Evolutionary conservation across 768 basidiomycete genomes (phyloP).

Genomic region (Suillus bovinus): DNA sequence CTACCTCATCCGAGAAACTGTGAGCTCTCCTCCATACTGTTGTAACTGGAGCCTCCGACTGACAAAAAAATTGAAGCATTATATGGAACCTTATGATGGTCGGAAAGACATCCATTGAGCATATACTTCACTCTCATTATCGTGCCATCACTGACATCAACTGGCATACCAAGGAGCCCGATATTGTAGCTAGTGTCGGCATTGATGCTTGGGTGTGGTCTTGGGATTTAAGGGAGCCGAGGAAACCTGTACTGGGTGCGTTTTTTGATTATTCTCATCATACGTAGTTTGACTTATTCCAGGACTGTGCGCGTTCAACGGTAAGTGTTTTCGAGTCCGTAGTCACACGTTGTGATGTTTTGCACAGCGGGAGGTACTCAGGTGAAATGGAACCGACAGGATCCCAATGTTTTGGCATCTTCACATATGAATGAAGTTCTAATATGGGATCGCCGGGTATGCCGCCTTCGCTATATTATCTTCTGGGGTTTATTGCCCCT

Average conservation of each 20-base stretch:
- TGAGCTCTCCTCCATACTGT: constrained; percentile 34
- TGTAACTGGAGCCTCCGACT: neutral
- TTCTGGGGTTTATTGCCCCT: neutral
- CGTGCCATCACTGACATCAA: constrained; percentile 98
- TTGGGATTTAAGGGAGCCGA: constrained; percentile 81
- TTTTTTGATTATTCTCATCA: neutral
- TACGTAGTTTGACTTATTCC: constrained; percentile 4
- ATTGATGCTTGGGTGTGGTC: constrained; percentile 95
- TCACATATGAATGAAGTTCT: constrained; percentile 85
- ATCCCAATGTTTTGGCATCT: constrained; percentile 85
- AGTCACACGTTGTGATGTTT: neutral
- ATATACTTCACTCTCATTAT: constrained; percentile 86
- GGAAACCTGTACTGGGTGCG: constrained; percentile 70
- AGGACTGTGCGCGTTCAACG: constrained; percentile 62
- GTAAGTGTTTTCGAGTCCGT: constrained; percentile 28
- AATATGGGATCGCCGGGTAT: constrained; percentile 92
- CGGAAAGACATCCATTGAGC: constrained; percentile 79
- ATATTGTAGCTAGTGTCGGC: constrained; percentile 85
- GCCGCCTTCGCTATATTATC: constrained; percentile 23
- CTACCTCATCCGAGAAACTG: constrained; percentile 89
- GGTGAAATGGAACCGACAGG: constrained; percentile 94
- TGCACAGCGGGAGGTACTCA: constrained; percentile 83
- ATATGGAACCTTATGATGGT: constrained; percentile 90
- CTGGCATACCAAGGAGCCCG: constrained; percentile 87
- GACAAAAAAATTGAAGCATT: constrained; percentile 45